A percentile compares a stretch with the other conserved stretches of the same genome.
Conservation (phyloP, 1,284 basidiomycete genomes). For the Meripilus lineatus region DNA sequence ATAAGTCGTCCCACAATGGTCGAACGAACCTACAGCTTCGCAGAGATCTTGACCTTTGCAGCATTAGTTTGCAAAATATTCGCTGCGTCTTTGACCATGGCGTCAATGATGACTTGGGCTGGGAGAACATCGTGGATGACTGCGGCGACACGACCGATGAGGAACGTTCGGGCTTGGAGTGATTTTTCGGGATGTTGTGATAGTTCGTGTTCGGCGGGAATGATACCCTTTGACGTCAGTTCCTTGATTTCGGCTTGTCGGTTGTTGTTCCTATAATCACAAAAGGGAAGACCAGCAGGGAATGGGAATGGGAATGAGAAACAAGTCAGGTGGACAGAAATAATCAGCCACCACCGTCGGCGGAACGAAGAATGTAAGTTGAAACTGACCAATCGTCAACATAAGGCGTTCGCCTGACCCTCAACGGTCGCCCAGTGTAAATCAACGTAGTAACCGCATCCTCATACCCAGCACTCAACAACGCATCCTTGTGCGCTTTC, state of each 20-base stretch:
- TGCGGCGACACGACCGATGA: slow-evolving; percentile 74
- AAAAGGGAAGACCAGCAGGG: background rate
- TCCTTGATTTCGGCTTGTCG: slow-evolving; percentile 65
- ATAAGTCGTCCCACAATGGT: no score
- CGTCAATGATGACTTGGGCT: slow-evolving; percentile 72
- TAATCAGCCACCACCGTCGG: no score
- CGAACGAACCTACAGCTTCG: slow-evolving; percentile 32
- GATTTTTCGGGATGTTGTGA: slow-evolving; percentile 70
- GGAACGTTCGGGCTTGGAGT: slow-evolving; percentile 48
- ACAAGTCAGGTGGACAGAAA: no score
- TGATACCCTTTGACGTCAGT: slow-evolving; percentile 66
- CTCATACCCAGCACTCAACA: slow-evolving; percentile 61
- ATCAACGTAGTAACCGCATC: slow-evolving; percentile 79
- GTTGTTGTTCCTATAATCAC: slow-evolving; percentile 46
- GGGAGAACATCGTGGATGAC: slow-evolving; percentile 66
- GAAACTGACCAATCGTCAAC: slow-evolving; percentile 62
- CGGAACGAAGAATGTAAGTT: no score
- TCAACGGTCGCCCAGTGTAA: slow-evolving; percentile 84
- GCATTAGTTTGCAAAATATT: slow-evolving; percentile 32
- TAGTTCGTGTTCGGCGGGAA: slow-evolving; percentile 68
- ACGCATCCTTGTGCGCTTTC: slow-evolving; percentile 76
- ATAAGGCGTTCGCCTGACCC: slow-evolving; percentile 78
- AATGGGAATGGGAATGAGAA: no score
- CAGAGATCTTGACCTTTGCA: slow-evolving; percentile 29
- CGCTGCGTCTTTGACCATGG: slow-evolving; percentile 65